Percentiles rank a stretch among this genome's conserved stretches.
Evolutionary conservation across 371 early-diverging fungal genomes (phyloP).

Genomic region (Coemansia sp.): DNA sequence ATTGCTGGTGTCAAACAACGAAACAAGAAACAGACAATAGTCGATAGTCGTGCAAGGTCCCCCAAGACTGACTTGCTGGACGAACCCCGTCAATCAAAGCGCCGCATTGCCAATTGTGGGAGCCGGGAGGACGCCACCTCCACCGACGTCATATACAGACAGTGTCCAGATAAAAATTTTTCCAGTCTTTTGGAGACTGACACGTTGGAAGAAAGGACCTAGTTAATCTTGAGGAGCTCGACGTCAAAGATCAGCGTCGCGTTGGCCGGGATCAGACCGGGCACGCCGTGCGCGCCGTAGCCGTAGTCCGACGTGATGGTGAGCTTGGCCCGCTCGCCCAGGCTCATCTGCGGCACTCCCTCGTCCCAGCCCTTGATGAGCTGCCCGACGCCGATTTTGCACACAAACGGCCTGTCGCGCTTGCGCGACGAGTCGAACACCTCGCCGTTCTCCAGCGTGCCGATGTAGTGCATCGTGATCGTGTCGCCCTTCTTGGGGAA

Average conservation of each 20-base stretch:
- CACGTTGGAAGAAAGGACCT: background rate
- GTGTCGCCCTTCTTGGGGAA: slow-evolving; percentile 84
- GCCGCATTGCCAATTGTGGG: too few relatives aligned
- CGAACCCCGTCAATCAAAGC: too few relatives aligned
- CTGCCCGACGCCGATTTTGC: slow-evolving; percentile 86
- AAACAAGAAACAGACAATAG: too few relatives aligned
- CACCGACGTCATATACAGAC: background rate
- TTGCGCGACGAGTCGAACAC: slow-evolving; percentile 88
- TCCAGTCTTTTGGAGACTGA: background rate
- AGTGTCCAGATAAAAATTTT: background rate
- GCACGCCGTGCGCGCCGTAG: slow-evolving; percentile 69
- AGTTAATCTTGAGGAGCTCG: slow-evolving; percentile 77
- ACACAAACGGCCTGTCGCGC: slow-evolving; percentile 75
- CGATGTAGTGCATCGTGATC: slow-evolving; percentile 73
- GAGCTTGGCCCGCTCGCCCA: slow-evolving; percentile 71
- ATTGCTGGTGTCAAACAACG: too few relatives aligned
- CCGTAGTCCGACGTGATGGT: slow-evolving; percentile 75
- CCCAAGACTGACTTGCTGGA: too few relatives aligned
- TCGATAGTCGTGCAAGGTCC: too few relatives aligned
- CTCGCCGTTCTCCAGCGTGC: slow-evolving; percentile 66
- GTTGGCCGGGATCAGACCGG: slow-evolving; percentile 77
- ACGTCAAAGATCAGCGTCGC: slow-evolving; percentile 83
- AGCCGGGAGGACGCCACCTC: too few relatives aligned
- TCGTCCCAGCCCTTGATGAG: slow-evolving; percentile 90
- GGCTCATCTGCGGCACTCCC: slow-evolving; percentile 83